Evolutionary conservation across 305 asterid genomes (phyloP), one percentile per base, ranked within the genome.

Genomic region (Solanum chacoense): DNA sequence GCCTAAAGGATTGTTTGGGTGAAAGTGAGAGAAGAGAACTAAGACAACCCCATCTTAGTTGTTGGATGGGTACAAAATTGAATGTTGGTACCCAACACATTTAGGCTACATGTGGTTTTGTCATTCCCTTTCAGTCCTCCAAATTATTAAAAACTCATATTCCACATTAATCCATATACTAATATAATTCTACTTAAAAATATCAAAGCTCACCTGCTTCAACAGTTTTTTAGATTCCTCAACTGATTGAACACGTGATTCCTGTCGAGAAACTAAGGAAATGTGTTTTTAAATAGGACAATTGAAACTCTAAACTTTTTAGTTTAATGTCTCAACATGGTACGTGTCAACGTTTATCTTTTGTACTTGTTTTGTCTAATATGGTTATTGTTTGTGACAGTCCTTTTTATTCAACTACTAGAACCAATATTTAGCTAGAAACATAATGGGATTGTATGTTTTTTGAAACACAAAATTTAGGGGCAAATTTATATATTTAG

Each of bases 71-170:
- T 71, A 86, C 83, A 71, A 86, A 86, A 71, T 35, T 71, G 3
- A 86, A 86, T 86, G 65, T 86, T 67, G 83, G 65, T 38, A 71
- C 35, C 78, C 10, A 71, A 26, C 28, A 42, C 67, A 42, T 71
- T 86, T 86, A 7, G 86, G 86, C 72, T 34, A 20, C 88, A 86
- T 38, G 88, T 86, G 88, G 83, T 38, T 42, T 86, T 86, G 88
- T 85, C 67, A 26, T 71, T 18, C 80, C 28, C 28, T 29, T 81
- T 81, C 45, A 24, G 55, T 40, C 40, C 7, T 81, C 28, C 28
- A 28, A 81, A 81, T 28, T 81, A 42, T 42, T 29, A 42, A 29
- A 80, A 86, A 4, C 0, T 31, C 24, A 32, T 22, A n/a, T 69
- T 69, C 65, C 6, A 31, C 40, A 14, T 2, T 6, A 32, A 14